phyloP scores from a whole-genome alignment of 129 eudicot genomes.

The Mikania micrantha region DNA sequence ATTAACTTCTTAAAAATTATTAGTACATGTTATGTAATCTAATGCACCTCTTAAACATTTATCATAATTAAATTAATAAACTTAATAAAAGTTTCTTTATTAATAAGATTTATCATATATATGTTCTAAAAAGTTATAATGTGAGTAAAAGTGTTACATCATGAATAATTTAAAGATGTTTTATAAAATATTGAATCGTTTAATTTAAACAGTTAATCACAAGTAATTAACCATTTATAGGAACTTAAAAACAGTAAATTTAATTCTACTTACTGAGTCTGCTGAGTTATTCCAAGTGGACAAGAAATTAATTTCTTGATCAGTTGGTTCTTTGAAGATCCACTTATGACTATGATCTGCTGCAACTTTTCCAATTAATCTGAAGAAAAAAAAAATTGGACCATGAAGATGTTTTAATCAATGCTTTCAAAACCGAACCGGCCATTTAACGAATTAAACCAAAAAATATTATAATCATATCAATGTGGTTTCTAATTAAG shows the following conservation, averaged over 20 bases:
- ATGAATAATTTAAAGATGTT: background rate
- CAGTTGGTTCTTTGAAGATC: constrained; percentile 87
- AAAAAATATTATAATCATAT: background rate
- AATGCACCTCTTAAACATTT: background rate
- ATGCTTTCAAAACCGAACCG: background rate
- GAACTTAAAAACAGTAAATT: background rate
- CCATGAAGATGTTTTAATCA: background rate
- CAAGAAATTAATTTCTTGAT: constrained; percentile 90
- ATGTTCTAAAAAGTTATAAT: too few species aligned
- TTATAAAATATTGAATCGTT: background rate
- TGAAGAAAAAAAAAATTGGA: constrained; percentile 16
- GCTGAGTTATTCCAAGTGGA: constrained; percentile 97
- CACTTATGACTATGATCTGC: constrained; percentile 98
- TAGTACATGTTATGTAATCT: too few species aligned
- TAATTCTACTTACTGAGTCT: constrained; percentile 76
- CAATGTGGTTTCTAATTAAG: background rate
- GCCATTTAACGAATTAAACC: background rate
- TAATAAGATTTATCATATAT: background rate
- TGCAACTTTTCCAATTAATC: constrained; percentile 97
- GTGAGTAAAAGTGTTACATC: background rate
- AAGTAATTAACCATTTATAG: background rate
- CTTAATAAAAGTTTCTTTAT: background rate
- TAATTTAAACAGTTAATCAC: too few species aligned
- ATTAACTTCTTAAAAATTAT: too few species aligned
- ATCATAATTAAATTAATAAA: background rate